phyloP scores from a whole-genome alignment of 73 alveolate species.

The Paramecium biaurelia region DNA sequence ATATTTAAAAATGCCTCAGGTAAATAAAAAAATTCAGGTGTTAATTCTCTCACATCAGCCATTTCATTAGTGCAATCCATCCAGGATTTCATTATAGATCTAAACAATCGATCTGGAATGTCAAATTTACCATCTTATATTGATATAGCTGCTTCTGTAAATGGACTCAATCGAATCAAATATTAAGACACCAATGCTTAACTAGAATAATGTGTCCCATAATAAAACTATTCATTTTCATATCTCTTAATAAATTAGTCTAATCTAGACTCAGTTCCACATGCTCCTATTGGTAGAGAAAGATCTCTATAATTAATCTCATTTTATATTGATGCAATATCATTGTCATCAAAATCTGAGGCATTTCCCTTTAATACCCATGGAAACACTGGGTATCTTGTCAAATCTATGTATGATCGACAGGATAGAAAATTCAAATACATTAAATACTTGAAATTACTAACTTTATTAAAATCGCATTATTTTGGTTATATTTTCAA shows the following conservation, averaged over 20 bases:
- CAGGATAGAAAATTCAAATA: slow-evolving; percentile 82
- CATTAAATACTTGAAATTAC: slow-evolving; percentile 88
- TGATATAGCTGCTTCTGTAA: slow-evolving; percentile 87
- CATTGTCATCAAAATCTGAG: slow-evolving; percentile 49
- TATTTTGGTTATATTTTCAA: not conserved
- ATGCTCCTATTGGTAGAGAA: slow-evolving; percentile 84
- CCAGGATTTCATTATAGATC: slow-evolving; percentile 79
- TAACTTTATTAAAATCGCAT: not conserved
- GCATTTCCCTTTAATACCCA: slow-evolving; percentile 81
- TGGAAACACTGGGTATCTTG: slow-evolving; percentile 97
- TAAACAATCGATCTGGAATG: slow-evolving; percentile 90
- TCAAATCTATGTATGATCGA: slow-evolving; percentile 89
- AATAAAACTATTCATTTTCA: slow-evolving; percentile 76
- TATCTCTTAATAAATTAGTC: slow-evolving; percentile 29
- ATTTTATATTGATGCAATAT: slow-evolving; percentile 40
- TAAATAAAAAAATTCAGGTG: slow-evolving; percentile 93
- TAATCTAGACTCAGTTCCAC: slow-evolving; percentile 79
- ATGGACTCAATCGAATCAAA: slow-evolving; percentile 89
- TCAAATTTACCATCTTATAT: slow-evolving; percentile 92
- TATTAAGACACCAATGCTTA: slow-evolving; percentile 92
- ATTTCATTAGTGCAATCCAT: slow-evolving; percentile 78
- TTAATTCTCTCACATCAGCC: slow-evolving; percentile 94
- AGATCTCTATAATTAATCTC: slow-evolving; percentile 60
- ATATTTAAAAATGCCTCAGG: slow-evolving; percentile 85
- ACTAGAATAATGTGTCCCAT: slow-evolving; percentile 96